A percentile compares a stretch with the other conserved stretches of the same genome.
phyloP scores from a whole-genome alignment of 2,329 filamentous ascomycete species.

The Pseudodiploospora longispora region DNA sequence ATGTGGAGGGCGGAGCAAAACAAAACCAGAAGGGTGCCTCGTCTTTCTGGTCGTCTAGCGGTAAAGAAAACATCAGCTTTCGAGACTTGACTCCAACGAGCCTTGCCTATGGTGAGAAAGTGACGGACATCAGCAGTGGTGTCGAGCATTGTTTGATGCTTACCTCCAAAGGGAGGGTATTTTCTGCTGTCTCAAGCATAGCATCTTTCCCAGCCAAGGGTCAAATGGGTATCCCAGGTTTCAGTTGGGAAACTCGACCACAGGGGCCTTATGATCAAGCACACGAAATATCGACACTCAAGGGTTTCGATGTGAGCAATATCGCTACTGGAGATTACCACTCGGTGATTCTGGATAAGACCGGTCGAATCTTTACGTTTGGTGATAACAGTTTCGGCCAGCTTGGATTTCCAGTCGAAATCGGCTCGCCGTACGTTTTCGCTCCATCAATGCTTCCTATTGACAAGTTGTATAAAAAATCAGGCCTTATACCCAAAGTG shows the following conservation, averaged over 20 bases:
- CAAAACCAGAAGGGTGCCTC: constrained; percentile 51
- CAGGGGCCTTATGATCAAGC: constrained; percentile 71
- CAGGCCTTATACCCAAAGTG: constrained; percentile 54
- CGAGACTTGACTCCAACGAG: constrained; percentile 59
- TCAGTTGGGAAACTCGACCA: constrained; percentile 73
- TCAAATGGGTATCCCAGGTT: constrained; percentile 77
- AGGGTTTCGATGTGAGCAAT: constrained; percentile 60
- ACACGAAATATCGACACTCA: constrained; percentile 67
- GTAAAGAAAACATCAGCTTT: constrained; percentile 51
- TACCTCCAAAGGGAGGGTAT: constrained; percentile 77
- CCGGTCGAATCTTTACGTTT: constrained; percentile 75
- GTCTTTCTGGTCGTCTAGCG: constrained; percentile 57
- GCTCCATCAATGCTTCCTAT: constrained; percentile 63
- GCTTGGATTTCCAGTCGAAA: constrained; percentile 67
- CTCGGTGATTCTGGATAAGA: constrained; percentile 67
- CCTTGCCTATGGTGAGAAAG: constrained; percentile 60
- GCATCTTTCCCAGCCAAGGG: constrained; percentile 72
- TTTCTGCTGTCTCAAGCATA: constrained; percentile 75
- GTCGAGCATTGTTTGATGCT: constrained; percentile 81
- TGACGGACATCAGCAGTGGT: constrained; percentile 68
- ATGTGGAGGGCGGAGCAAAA: constrained; percentile 60
- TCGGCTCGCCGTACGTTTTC: constrained; percentile 55
- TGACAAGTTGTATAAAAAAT: constrained; percentile 63
- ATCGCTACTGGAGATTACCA: constrained; percentile 84
- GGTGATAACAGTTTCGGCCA: constrained; percentile 92